phyloP scores from a whole-genome alignment of 2,329 filamentous ascomycete species.

The Botrytis aclada region DNA sequence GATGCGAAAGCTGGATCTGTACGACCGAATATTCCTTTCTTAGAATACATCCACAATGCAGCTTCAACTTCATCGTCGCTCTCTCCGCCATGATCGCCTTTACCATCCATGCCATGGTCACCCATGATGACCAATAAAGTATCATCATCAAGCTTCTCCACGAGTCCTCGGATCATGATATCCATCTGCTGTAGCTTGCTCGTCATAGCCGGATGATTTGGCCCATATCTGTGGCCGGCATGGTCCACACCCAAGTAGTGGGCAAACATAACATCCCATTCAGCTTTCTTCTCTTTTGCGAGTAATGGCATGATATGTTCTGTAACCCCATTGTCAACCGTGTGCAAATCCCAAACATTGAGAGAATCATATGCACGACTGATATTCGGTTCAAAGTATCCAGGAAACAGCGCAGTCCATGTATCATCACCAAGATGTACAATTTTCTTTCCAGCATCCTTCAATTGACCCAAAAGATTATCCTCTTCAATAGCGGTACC shows the following conservation, averaged over 20 bases:
- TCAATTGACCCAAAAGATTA: slow-evolving; percentile 65
- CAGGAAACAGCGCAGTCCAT: slow-evolving; percentile 90
- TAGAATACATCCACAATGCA: slow-evolving; percentile 98
- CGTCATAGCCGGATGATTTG: slow-evolving; percentile 87
- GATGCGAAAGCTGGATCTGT: slow-evolving; percentile 56
- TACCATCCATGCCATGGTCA: slow-evolving; percentile 97
- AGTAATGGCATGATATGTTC: slow-evolving; percentile 87
- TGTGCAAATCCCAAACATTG: slow-evolving; percentile 97
- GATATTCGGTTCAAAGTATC: slow-evolving; percentile 84
- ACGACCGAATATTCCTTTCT: slow-evolving; percentile 78
- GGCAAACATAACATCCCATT: slow-evolving; percentile 94
- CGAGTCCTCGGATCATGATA: slow-evolving; percentile 67
- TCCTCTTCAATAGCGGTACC: slow-evolving; percentile 96
- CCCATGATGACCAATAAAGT: slow-evolving; percentile 95
- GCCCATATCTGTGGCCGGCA: slow-evolving; percentile 92
- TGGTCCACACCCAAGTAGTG: slow-evolving; percentile 96
- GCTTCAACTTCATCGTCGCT: slow-evolving; percentile 95
- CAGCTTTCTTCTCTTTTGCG: slow-evolving; percentile 56
- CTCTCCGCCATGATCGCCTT: slow-evolving; percentile 97
- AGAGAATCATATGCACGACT: slow-evolving; percentile 93
- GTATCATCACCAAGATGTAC: slow-evolving; percentile 98
- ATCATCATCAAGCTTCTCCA: slow-evolving; percentile 71
- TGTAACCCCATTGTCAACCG: slow-evolving; percentile 90
- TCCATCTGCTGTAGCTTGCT: slow-evolving; percentile 93
- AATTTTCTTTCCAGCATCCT: slow-evolving; percentile 66